These are phyloP conservation scores for Camellia sinensis DNA, from an alignment of 148 eudicot genomes.

Conservation along the genomic window DNA sequence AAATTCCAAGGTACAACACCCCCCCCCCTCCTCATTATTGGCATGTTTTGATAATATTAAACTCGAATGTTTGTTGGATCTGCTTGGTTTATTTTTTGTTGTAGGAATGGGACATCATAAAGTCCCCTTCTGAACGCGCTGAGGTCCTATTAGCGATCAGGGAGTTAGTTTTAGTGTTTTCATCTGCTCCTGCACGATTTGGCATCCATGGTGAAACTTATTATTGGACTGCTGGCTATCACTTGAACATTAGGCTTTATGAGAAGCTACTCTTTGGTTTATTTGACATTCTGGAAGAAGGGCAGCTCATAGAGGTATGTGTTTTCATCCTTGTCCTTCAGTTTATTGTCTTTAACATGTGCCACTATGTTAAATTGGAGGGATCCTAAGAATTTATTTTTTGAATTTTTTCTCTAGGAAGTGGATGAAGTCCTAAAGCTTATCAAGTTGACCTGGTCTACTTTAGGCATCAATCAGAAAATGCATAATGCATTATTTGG, in stretches of 20 bases:
- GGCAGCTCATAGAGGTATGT: slow-evolving; percentile 67
- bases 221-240: slow-evolving; percentile 58
- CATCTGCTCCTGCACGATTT: slow-evolving; percentile 37
- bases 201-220: slow-evolving; percentile 44
- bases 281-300: slow-evolving; percentile 88
- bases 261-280: slow-evolving; percentile 67
- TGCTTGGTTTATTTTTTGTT: slow-evolving; percentile 13
- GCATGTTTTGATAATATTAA: slow-evolving; percentile 8
- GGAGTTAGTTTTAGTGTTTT: slow-evolving; percentile 40
- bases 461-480: slow-evolving; percentile 74
- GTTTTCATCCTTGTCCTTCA: slow-evolving; percentile 6
- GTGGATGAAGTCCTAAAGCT: slow-evolving; percentile 68
- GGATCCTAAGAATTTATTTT: not conserved
- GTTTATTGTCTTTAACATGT: slow-evolving; percentile 1
- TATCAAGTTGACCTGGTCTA: slow-evolving; percentile 72
- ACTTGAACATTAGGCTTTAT: slow-evolving; percentile 70
- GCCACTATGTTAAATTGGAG: not conserved
- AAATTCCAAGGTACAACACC: slow-evolving; percentile 50
- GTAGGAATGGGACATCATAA: slow-evolving; percentile 66
- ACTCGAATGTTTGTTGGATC: slow-evolving; percentile 2
- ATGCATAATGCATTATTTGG: slow-evolving; percentile 67
- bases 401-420: slow-evolving; percentile 44
- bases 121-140: slow-evolving; percentile 62
- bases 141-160: slow-evolving; percentile 55
- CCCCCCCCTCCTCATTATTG: slow-evolving; percentile 6